phyloP scores from a whole-genome alignment of 1,284 basidiomycete species.

The Fistulinella cinereoalba region DNA sequence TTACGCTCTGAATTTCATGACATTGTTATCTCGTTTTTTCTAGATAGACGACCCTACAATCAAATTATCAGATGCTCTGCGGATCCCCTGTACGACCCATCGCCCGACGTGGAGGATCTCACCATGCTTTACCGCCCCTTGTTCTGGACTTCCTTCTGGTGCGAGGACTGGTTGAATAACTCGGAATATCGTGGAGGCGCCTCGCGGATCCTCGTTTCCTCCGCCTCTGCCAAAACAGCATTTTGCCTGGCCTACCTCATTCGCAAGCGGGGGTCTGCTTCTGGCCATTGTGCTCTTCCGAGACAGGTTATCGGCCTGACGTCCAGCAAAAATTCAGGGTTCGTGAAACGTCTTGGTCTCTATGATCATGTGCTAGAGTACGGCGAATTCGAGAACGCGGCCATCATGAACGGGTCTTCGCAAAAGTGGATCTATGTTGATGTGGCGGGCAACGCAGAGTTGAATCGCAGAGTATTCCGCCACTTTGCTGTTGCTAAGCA shows the following conservation, averaged over 20 bases:
- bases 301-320: slow-evolving; percentile 53
- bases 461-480: slow-evolving; percentile 44
- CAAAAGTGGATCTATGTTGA: slow-evolving; percentile 57
- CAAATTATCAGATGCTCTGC: slow-evolving; percentile 54
- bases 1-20: not conserved
- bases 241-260: slow-evolving; percentile 61
- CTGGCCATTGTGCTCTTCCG: slow-evolving; percentile 12
- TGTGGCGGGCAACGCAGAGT: slow-evolving; percentile 50
- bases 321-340: slow-evolving; percentile 50
- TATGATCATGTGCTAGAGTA: slow-evolving; percentile 57
- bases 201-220: slow-evolving; percentile 51
- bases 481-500: slow-evolving; percentile 39
- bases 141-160: slow-evolving; percentile 71
- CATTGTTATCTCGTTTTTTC: not conserved
- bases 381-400: slow-evolving; percentile 37
- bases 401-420: slow-evolving; percentile 24
- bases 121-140: slow-evolving; percentile 65
- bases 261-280: slow-evolving; percentile 28
- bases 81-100: slow-evolving; percentile 51
- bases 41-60: slow-evolving; percentile 65
- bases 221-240: slow-evolving; percentile 65
- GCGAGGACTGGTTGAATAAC: slow-evolving; percentile 57
- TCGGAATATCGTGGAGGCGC: slow-evolving; percentile 46
- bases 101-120: slow-evolving; percentile 49
- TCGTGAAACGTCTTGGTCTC: slow-evolving; percentile 49